Evolutionary conservation across 495 filamentous ascomycete species (phyloP), one percentile per base, ranked within the genome.

Genomic region (Tirmania nivea): DNA sequence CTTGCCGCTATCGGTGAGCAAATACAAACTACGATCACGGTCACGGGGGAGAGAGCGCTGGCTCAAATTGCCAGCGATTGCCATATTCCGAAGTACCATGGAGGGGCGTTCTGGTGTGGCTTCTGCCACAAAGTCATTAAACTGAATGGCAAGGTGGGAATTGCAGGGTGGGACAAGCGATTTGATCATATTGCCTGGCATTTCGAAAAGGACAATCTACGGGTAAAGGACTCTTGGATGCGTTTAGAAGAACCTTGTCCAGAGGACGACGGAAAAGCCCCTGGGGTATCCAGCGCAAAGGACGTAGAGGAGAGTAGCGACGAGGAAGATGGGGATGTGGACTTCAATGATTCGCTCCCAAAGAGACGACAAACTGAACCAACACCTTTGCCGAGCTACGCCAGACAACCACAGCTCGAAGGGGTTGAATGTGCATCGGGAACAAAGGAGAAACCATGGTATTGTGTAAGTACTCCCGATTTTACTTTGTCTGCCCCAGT

Each of bases 181-280:
- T 89, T 86, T 62, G 77, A 90, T 62, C 89, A 96, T 66, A 88
- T 94, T 49, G 87, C 86, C 56, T 70, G 78, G 52, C 88, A 94
- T 62, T 88, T 83, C 54, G 71, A 74, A 51, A 71, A 76, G 42
- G 69, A 45, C 14, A 19, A 19, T 14, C 17, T 45, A 45, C 12
- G 39, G 39, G 39, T 45, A 45, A 45, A 45, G 68, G 64, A 66
- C 11, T 64, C 71, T 21, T 80, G 78, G 78, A 37, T 60, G 34
- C 66, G 64, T 2, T 49, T 66, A 19, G 57, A 63, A 19, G 51
- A 52, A 35, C 52, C 61, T 31, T 52, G 9, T 51, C 62, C 34
- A 58, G 54, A 37, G 51, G 62, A 2, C 8, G 47, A 4, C 21
- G 49, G 45, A 59, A 48, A 68, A 70, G 60, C 51, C 51, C 50